Percentiles rank a stretch among this genome's conserved stretches.
These are phyloP conservation scores for Actinomortierella wolfii DNA, from an alignment of 371 early-diverging fungal genomes.

Conservation along the genomic window DNA sequence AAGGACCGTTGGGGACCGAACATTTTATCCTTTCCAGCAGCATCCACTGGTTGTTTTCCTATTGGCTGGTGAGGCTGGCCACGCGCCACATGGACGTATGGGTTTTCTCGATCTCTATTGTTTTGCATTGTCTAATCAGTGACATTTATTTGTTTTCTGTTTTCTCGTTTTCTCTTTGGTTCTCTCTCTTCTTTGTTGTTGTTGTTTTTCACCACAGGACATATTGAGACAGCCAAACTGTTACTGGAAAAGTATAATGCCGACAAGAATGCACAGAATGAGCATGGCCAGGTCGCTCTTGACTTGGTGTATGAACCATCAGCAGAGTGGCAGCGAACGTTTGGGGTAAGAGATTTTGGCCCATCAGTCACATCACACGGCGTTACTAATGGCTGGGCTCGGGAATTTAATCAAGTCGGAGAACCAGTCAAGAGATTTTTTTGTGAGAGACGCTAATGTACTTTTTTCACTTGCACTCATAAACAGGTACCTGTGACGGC, in stretches of 20 bases:
- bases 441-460: too few species aligned
- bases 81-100: too few species aligned
- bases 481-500: too few species aligned
- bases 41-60: too few species aligned
- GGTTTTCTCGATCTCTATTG: background rate
- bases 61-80: too few species aligned
- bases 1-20: conserved; percentile 7
- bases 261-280: conserved; percentile 67
- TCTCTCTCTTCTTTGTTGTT: conserved; percentile 13
- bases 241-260: conserved; percentile 72
- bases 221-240: conserved; percentile 52
- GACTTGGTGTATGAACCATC: conserved; percentile 71
- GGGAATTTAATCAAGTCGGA: too few species aligned
- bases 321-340: conserved; percentile 60
- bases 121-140: background rate
- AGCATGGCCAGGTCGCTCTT: conserved; percentile 70
- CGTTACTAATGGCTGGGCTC: too few species aligned
- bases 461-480: too few species aligned
- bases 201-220: conserved; percentile 15
- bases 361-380: too few species aligned
- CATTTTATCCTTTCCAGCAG: too few species aligned
- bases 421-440: too few species aligned
- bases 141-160: background rate
- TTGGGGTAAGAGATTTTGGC: conserved; percentile 24
- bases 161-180: background rate